Percentiles rank a stretch among this genome's conserved stretches.
Evolutionary conservation across 306 rosid species (phyloP).

Genomic region (Cotoneaster glaucophyllus): DNA sequence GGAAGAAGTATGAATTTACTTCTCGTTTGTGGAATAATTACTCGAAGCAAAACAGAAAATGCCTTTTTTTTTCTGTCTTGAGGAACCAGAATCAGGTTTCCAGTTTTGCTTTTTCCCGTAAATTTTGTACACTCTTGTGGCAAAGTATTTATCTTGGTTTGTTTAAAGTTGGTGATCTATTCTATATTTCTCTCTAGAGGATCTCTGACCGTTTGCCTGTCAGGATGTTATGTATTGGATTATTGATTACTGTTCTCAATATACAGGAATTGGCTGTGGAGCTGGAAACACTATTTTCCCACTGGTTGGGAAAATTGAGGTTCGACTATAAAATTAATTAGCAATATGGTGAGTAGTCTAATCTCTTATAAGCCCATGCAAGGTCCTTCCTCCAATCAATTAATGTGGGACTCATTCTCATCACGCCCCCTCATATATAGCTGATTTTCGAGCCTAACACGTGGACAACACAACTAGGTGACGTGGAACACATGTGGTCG

Average conservation of each 20-base stretch:
- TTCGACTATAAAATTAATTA: too few relatives aligned
- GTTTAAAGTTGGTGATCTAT: neutral
- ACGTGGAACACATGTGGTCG: too few relatives aligned
- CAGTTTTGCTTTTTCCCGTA: neutral
- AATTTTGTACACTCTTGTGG: too few relatives aligned
- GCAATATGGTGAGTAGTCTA: too few relatives aligned
- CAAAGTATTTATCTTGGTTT: neutral
- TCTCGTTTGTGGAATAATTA: neutral
- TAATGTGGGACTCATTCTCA: too few relatives aligned
- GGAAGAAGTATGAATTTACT: neutral
- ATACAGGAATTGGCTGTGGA: constrained; percentile 78
- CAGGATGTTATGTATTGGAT: neutral
- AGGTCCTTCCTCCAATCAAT: too few relatives aligned
- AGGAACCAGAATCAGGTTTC: neutral
- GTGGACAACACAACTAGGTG: too few relatives aligned
- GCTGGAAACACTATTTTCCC: constrained; percentile 85
- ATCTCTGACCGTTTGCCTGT: neutral
- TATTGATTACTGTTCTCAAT: constrained; percentile 11
- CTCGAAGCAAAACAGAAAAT: too few relatives aligned
- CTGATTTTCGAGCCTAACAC: too few relatives aligned
- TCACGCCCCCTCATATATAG: too few relatives aligned
- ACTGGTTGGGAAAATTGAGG: constrained; percentile 55
- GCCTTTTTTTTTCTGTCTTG: too few relatives aligned
- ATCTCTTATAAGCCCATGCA: too few relatives aligned
- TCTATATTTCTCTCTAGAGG: neutral